A percentile compares a stretch with the other conserved stretches of the same genome.
Conservation (phyloP, 208 protist genomes). For the Crithidia fasciculata region DNA sequence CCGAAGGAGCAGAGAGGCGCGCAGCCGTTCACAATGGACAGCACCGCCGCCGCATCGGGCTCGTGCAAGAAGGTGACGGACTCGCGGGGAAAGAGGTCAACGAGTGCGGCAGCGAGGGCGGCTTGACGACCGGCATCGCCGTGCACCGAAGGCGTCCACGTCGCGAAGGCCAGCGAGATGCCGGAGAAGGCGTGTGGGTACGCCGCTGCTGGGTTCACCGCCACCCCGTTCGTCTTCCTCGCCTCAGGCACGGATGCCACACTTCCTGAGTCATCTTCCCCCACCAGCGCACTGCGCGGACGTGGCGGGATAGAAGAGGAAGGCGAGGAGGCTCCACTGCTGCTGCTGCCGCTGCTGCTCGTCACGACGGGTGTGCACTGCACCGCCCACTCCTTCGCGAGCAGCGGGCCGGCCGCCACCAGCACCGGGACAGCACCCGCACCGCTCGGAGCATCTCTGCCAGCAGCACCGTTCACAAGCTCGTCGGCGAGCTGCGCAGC, state of each 20-base stretch:
- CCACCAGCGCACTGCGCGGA: conserved; percentile 15
- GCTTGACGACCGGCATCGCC: conserved; percentile 9
- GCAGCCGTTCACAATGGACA: conserved; percentile 77
- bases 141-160: conserved; percentile 23
- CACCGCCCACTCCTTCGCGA: conserved; percentile 71
- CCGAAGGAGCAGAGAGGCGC: conserved; percentile 80
- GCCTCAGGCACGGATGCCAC: too few relatives aligned
- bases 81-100: conserved; percentile 65
- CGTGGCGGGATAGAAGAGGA: conserved; percentile 17
- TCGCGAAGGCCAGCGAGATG: conserved; percentile 48
- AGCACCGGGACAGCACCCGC: conserved; percentile 34
- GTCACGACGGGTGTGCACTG: conserved; percentile 25
- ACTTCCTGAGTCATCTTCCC: not conserved
- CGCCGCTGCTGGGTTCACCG: not conserved
- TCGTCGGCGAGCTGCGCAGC: conserved; percentile 31
- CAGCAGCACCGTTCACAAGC: conserved; percentile 21
- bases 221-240: too few relatives aligned
- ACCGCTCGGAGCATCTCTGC: not conserved
- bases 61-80: conserved; percentile 54
- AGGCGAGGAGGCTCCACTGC: not conserved
- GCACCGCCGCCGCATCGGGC: conserved; percentile 40
- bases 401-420: conserved; percentile 65
- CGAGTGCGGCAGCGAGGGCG: conserved; percentile 22
- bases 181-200: conserved; percentile 43
- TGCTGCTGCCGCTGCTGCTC: not conserved